Percentiles rank a stretch among this genome's conserved stretches.
Evolutionary conservation across 768 basidiomycete species (phyloP).

Genomic region (Clitopilus passeckerianus): DNA sequence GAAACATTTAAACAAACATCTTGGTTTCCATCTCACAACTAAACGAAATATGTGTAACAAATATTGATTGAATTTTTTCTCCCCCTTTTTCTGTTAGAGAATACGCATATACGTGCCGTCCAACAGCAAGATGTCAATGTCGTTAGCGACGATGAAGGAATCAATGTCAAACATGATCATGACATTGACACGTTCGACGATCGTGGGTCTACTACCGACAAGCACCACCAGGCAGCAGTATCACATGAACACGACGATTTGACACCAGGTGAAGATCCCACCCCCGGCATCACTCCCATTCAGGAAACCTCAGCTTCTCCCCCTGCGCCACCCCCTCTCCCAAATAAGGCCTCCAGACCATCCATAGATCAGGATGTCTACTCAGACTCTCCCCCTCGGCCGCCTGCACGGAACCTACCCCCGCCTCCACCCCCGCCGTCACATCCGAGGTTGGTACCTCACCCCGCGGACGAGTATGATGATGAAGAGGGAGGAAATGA

Average conservation of each 20-base stretch:
- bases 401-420: constrained; percentile 8
- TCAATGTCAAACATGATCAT: background rate
- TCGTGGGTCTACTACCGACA: background rate
- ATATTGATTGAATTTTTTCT: background rate
- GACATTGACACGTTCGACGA: background rate
- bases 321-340: constrained; percentile 11
- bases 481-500: constrained; percentile 16
- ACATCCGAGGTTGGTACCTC: constrained; percentile 18
- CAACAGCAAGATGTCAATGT: background rate
- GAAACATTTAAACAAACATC: constrained; percentile 15
- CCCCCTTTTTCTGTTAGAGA: background rate
- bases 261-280: background rate
- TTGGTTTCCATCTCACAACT: constrained; percentile 19
- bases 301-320: background rate
- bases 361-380: background rate
- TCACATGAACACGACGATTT: background rate
- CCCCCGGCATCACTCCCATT: constrained; percentile 6
- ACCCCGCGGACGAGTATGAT: constrained; percentile 5
- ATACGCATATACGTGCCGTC: background rate
- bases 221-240: background rate
- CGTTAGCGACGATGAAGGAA: background rate
- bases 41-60: background rate
- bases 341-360: constrained; percentile 11
- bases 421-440: constrained; percentile 18
- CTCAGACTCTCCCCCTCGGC: constrained; percentile 1